Evolutionary conservation across 768 basidiomycete species (phyloP), one percentile per base, ranked within the genome.

Genomic region (Boletus tylopilopsis): DNA sequence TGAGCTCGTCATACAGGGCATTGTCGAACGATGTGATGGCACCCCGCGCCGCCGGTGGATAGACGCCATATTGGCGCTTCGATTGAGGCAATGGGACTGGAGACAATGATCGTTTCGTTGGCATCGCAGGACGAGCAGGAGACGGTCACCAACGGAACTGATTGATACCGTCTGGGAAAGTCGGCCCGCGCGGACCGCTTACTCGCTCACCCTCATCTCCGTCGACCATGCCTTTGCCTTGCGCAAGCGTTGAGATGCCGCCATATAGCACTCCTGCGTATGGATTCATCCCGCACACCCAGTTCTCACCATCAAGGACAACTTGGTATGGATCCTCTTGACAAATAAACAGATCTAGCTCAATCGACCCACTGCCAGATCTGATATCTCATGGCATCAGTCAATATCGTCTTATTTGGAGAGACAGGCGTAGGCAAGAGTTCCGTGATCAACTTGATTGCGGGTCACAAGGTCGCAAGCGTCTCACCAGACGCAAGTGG

Each of bases 1-100:
- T 71, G 39, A 91, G 77, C 68, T 91, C 88, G 58, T 91, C 89
- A 61, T 81, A 90, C 36, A 90, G 68, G 5, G 77, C 71, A 48
- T 67, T 72, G 53, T 84, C 78, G 58, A 87, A 80, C 15, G 71
- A 74, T 27, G 69, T 53, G 53, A 60, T 37, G 23, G 52, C 40
- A 6, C 47, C 57, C 24, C 52, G 48, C 27, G 46, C 58, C 3
- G 48, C 49, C 23, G 53, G 54, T 45, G 40, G 16, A 30, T 47
- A 36, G 11, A 39, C 39, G 42, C 57, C 55, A 55, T 78, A 80
- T 11, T 73, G 56, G 22, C 84, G 81, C 66, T 87, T 89, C 40
- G 81, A 55, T 13, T 76, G 73, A 15, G 81, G 83, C n/a, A 84
- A 64, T 3, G 69, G 60, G 1, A 68, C 69, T 37, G 76, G 73